Evolutionary conservation across 2,329 filamentous ascomycete species (phyloP), one percentile per base, ranked within the genome.

Genomic region (Ophiostoma montium): DNA sequence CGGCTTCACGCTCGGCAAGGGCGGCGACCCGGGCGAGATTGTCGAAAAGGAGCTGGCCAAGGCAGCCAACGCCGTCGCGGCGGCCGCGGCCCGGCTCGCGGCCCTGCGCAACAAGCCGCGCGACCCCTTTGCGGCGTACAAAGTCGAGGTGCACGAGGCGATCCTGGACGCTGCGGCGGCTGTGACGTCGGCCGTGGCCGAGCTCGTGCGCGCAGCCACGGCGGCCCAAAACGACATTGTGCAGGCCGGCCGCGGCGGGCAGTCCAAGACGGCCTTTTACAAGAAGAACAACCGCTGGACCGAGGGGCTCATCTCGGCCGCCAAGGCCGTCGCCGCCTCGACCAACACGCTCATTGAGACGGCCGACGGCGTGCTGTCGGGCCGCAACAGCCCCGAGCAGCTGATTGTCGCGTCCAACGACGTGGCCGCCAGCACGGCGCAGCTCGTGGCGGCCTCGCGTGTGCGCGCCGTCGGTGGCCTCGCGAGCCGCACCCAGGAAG

Each of bases 241-340:
- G 39, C 82, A 88, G 56, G 87, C 94, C 54, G 92, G 92, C 8
- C 82, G 86, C 18, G 92, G 92, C 33, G 84, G 82, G 23, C 86
- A 86, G 47, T 94, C 87, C 41, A 78, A 82, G 51, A 94, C 89
- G 2, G 88, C 89, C 21, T 98, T 98, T 66, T 98, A 98, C 80
- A 96, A 96, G 76, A 96, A 96, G 73, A 95, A 98, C 76, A 98
- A 96, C 69, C 80, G 92, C 47, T 98, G 92, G 92, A 98, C 92
- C 0, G 92, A 98, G 62, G 92, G 92, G 44, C 79, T 98, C 53
- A 95, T 98, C 62, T 95, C 87, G 35, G 92, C 92, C 1, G 90
- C 92, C 55, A 98, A 98, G 69, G 92, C 92, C 1, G 92, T 98
- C 16, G 92, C 92, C 3, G 76, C 77, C 2, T 94, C 88, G 15